A percentile compares a stretch with the other conserved stretches of the same genome.
These are phyloP conservation scores for Penicillium thymicola DNA, from an alignment of 2,329 filamentous ascomycete genomes.

Conservation along the genomic window DNA sequence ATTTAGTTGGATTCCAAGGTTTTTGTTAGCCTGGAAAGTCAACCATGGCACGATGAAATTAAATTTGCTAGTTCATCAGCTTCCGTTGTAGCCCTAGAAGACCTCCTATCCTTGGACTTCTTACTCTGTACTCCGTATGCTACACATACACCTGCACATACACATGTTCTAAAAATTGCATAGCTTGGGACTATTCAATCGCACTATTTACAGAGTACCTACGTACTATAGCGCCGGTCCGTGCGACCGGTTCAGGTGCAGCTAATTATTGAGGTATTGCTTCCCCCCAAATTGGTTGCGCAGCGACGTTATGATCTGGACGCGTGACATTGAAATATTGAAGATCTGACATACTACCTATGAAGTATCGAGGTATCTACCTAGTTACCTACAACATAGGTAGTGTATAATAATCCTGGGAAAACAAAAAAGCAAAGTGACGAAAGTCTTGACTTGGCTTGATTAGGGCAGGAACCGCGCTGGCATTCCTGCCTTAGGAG, in stretches of 20 bases:
- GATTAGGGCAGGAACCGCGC: background rate
- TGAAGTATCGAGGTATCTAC: background rate
- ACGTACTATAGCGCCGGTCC: background rate
- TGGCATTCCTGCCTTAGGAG: background rate
- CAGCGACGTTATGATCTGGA: background rate
- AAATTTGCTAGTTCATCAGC: background rate
- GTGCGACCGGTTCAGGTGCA: background rate
- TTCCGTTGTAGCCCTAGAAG: background rate
- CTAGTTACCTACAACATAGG: too few species aligned
- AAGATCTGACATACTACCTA: background rate
- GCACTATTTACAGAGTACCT: background rate
- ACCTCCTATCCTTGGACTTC: background rate
- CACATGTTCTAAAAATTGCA: background rate
- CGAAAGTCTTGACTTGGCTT: background rate
- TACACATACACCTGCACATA: background rate
- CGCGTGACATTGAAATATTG: background rate
- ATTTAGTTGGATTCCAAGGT: background rate
- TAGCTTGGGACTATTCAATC: background rate
- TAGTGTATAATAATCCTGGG: background rate
- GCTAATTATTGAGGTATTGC: conserved; percentile 4
- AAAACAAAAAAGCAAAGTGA: background rate
- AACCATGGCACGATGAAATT: conserved; percentile 15
- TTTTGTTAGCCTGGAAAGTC: conserved; percentile 2
- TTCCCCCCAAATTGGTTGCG: background rate
- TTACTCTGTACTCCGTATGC: background rate